Evolutionary conservation across 1,284 basidiomycete species (phyloP).

Genomic region (Tilletia indica): DNA sequence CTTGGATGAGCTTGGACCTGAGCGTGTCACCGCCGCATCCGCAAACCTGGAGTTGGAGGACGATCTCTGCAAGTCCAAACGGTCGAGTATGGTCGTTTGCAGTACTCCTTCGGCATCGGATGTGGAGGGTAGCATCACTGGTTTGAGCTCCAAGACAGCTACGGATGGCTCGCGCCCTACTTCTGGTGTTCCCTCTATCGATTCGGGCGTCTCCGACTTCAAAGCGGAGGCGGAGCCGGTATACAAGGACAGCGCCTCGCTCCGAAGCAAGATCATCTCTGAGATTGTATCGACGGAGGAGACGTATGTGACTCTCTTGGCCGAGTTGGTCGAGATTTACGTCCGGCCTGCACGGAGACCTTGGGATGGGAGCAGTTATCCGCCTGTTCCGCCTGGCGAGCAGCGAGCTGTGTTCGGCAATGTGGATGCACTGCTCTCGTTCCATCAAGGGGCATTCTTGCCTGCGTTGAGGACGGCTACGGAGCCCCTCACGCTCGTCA

Average conservation of each 20-base stretch:
- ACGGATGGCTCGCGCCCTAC: not conserved
- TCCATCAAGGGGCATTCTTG: conserved; percentile 87
- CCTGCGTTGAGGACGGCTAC: conserved; percentile 76
- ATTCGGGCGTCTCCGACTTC: too few species aligned
- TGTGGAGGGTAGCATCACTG: too few species aligned
- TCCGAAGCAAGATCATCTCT: conserved; percentile 51
- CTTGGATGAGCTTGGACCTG: conserved; percentile 73
- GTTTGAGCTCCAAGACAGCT: too few species aligned
- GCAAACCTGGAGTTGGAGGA: not conserved
- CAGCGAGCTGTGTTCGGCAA: conserved; percentile 90
- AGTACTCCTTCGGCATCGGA: not conserved
- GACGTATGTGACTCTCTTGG: conserved; percentile 87
- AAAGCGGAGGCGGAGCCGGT: not conserved
- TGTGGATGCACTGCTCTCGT: conserved; percentile 82
- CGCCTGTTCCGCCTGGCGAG: conserved; percentile 78
- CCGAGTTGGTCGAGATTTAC: conserved; percentile 92
- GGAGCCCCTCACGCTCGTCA: conserved; percentile 37
- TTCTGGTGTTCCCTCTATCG: not conserved
- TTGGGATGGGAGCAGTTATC: conserved; percentile 63
- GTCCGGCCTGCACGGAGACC: conserved; percentile 78
- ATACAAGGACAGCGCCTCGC: conserved; percentile 49
- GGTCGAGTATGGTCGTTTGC: too few species aligned
- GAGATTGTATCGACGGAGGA: conserved; percentile 75
- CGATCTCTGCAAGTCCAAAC: too few species aligned
- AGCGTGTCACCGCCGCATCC: not conserved